Base-by-base conservation (phyloP, 2,329 filamentous ascomycete genomes). In the Emmonsiellopsis sp. region DNA sequence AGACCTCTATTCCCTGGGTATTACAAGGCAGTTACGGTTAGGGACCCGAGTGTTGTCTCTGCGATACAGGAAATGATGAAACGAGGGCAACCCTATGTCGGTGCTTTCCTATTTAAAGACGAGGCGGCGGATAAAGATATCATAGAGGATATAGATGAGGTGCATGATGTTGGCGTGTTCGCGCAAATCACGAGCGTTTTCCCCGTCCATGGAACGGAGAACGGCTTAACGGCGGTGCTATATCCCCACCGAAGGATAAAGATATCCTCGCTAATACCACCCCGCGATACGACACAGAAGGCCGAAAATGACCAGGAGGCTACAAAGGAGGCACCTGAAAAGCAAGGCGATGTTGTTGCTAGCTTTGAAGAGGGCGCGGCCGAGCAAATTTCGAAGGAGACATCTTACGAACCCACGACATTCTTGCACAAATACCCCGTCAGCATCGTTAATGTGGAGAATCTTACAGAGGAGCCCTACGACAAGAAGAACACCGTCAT, bases 11-110 rank as follows among this genome's bases (percentile, higher is more conserved):
- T 97, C 72, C 93, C 93, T 1, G 93, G 93, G 1, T 98, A 97
- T 72, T 98, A 98, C 76, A 98, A 98, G 73, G 92, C 93, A 8
- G 93, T 98, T 61, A 98, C 92, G 3, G 95, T 98, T 61, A 86
- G 89, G 67, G 90, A 98, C 65, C 88, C 87, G 15, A 87, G 93
- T 62, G 93, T 98, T 37, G 87, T 91, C 11, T 84, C 85, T 40
- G 93, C 93, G 20, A 95, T 98, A 60, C 87, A 91, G 55, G 94
- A 98, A 67, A 93, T 95, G 79, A 89, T 97, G 68, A 95, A 95
- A 78, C 81, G 92, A 51, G 93, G 93, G 0, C 94, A 98, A 70
- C 94, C 92, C 26, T 98, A 98, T 64, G 89, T 98, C 41, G 93
- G 93, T 58, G 92, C 91, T 2, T 98, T 98, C 73, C 72, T 98